These are phyloP conservation scores for Leptographium wingfieldii DNA, from an alignment of 2,329 filamentous ascomycete genomes.

Conservation along the genomic window DNA sequence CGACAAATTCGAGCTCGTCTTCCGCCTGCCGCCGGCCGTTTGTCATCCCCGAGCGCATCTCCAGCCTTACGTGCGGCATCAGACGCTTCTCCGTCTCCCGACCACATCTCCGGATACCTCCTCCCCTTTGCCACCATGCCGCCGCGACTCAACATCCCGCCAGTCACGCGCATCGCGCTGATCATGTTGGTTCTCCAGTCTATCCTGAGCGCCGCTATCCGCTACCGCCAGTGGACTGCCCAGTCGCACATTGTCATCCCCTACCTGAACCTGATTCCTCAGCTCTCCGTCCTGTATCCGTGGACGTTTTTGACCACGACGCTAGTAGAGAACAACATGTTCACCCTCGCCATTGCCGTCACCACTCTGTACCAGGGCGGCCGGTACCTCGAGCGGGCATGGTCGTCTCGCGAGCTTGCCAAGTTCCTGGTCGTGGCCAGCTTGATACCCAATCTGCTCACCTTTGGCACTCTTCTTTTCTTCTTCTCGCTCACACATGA, in stretches of 20 bases:
- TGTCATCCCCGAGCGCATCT: not conserved
- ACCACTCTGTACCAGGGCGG: slow-evolving; percentile 82
- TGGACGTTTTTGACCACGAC: slow-evolving; percentile 85
- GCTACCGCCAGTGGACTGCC: slow-evolving; percentile 55
- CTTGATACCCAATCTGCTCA: slow-evolving; percentile 67
- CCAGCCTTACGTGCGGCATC: not conserved
- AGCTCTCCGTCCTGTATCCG: slow-evolving; percentile 72
- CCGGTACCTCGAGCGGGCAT: slow-evolving; percentile 88
- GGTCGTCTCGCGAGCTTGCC: slow-evolving; percentile 82
- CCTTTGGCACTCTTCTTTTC: slow-evolving; percentile 58
- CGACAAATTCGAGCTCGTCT: not conserved
- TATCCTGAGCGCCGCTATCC: slow-evolving; percentile 66
- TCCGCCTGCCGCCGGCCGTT: not conserved
- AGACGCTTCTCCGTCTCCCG: not conserved
- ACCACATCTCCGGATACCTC: not conserved
- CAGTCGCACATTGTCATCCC: slow-evolving; percentile 60
- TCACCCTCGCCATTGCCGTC: slow-evolving; percentile 67
- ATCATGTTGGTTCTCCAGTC: slow-evolving; percentile 65
- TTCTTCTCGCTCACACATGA: slow-evolving; percentile 56
- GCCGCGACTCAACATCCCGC: slow-evolving; percentile 80
- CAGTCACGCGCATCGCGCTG: slow-evolving; percentile 74
- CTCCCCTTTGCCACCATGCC: slow-evolving; percentile 42
- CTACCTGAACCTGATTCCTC: slow-evolving; percentile 78
- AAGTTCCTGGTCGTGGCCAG: slow-evolving; percentile 74
- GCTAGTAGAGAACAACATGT: slow-evolving; percentile 84